These are phyloP conservation scores for Chaetomium tenue DNA, from an alignment of 495 filamentous ascomycete species.

Conservation along the genomic window DNA sequence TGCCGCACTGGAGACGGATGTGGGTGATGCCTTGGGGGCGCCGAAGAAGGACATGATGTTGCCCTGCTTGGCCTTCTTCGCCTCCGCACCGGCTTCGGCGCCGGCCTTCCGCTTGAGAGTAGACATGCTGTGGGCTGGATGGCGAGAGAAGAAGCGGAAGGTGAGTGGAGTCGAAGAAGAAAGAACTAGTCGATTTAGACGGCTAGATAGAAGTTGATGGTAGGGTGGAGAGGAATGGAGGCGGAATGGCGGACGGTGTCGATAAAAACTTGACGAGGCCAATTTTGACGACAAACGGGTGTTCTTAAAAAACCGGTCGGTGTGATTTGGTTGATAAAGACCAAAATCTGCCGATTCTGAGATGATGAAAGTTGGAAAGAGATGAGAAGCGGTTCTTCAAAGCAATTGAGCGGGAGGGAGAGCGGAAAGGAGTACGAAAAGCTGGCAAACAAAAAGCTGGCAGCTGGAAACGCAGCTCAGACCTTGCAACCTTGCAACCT, in stretches of 20 bases:
- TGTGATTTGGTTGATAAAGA: background rate
- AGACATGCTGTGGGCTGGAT: constrained; percentile 40
- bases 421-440: constrained; percentile 9
- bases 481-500: constrained; percentile 17
- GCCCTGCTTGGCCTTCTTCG: constrained; percentile 71
- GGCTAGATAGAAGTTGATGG: background rate
- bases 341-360: background rate
- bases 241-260: background rate
- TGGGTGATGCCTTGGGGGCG: constrained; percentile 39
- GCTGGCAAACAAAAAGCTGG: constrained; percentile 5
- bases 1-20: constrained; percentile 27
- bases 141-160: constrained; percentile 3
- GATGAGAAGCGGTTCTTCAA: background rate
- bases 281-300: constrained; percentile 14
- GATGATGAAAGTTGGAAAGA: background rate
- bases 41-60: constrained; percentile 57
- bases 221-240: background rate
- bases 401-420: constrained; percentile 1
- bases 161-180: constrained; percentile 17
- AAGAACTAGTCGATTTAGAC: background rate
- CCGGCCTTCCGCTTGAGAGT: constrained; percentile 68
- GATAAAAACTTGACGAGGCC: background rate
- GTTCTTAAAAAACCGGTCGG: background rate
- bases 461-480: constrained; percentile 12
- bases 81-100: constrained; percentile 44